Evolutionary conservation across 2,329 filamentous ascomycete species (phyloP).

Genomic region (Bisporella sp.): DNA sequence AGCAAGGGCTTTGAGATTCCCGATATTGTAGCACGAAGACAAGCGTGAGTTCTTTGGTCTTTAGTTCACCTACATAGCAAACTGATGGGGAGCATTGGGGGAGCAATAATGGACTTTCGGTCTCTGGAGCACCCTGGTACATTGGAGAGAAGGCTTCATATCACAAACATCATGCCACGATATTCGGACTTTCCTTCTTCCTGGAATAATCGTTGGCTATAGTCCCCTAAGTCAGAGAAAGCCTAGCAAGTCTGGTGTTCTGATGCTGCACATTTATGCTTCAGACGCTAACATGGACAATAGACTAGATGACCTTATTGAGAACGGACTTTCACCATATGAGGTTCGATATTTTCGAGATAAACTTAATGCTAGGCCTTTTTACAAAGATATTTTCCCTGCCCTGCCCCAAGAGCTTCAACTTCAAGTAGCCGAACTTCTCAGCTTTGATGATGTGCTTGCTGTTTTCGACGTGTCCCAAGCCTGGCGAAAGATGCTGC

Average conservation of each 20-base stretch:
- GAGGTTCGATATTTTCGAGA: slow-evolving; percentile 1
- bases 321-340: not conserved
- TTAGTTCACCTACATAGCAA: too few species aligned
- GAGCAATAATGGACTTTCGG: too few species aligned
- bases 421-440: not conserved
- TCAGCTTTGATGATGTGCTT: not conserved
- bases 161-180: not conserved
- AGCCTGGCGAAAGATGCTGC: not conserved
- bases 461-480: not conserved
- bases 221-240: not conserved
- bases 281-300: not conserved
- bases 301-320: not conserved
- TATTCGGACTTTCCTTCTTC: not conserved
- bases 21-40: slow-evolving; percentile 1
- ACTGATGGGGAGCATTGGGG: too few species aligned
- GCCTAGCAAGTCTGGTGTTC: not conserved
- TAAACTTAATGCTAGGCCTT: slow-evolving; percentile 1
- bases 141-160: too few species aligned
- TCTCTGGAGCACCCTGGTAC: too few species aligned
- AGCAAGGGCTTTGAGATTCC: not conserved
- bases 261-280: not conserved
- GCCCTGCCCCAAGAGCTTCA: slow-evolving; percentile 5
- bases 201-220: not conserved
- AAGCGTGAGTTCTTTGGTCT: not conserved
- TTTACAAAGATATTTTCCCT: slow-evolving; percentile 3